Base-by-base conservation (phyloP, 2,329 filamentous ascomycete genomes). In the Ophiocordyceps sinensis region DNA sequence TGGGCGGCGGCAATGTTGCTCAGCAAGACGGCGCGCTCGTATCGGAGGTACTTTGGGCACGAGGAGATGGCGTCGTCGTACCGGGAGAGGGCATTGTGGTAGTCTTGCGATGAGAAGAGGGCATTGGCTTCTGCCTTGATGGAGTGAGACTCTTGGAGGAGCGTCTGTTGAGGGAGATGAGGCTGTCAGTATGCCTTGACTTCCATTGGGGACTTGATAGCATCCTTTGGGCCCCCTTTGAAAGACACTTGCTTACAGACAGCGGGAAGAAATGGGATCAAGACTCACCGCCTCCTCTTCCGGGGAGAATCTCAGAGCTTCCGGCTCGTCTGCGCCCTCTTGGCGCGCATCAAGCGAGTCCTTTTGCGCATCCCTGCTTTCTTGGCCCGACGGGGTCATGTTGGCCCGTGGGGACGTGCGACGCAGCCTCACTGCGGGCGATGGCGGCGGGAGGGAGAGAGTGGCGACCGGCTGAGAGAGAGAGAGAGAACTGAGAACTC, bases 1-100 rank as follows among this genome's bases (percentile, higher is more conserved):
- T 94, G 77, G 56, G 87, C 94, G 10, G 88, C 89, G 2, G 89
- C 75, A 49, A 95, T 81, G 64, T 96, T 96, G 57, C 83, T 87
- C 44, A 81, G 77, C 6, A 96, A 69, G 10, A 96, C 85, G 23
- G 88, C 86, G 46, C 89, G 70, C 51, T 94, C 86, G 63, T 85
- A 94, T 57, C 89, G 79, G 23, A 94, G 74, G 57, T 94, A 93
- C 48, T 77, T 79, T 2, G 89, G 89, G 53, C 85, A 88, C 8
- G 79, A 73, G 12, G 77, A 70, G 3, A 93, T 68, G 19, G 91
- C 88, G 49, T 82, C 76, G 53, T 87, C 81, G 63, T 96, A 96
- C 45, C 75, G 81, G 49, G 79, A 74, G 46, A 96, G 80, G 34
- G 89, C 89, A 46, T 81, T 77, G 42, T 80, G 73, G 61, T 82